These are phyloP conservation scores for Anthoceros angustus DNA, from an alignment of 225 moss, liverwort and hornwort species.

Conservation along the genomic window DNA sequence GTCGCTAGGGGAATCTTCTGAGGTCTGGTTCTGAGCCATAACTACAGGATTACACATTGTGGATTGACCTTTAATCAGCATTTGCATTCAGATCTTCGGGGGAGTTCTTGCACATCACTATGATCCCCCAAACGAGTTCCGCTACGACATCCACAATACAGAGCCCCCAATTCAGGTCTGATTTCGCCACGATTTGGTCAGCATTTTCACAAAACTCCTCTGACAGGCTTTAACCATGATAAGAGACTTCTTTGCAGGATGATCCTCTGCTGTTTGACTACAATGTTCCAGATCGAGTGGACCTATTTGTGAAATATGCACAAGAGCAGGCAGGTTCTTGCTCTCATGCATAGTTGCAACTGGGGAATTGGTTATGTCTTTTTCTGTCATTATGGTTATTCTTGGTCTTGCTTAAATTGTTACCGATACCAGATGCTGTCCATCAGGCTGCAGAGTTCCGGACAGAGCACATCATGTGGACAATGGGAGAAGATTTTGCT, in stretches of 20 bases:
- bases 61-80: background rate
- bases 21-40: slow-evolving; percentile 23
- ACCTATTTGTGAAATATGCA: slow-evolving; percentile 58
- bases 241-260: slow-evolving; percentile 38
- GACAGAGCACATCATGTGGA: slow-evolving; percentile 82
- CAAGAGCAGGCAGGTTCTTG: slow-evolving; percentile 68
- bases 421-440: background rate
- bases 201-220: background rate
- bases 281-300: slow-evolving; percentile 65
- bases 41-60: background rate
- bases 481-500: slow-evolving; percentile 92
- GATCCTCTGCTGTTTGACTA: slow-evolving; percentile 59
- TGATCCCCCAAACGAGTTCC: slow-evolving; percentile 56
- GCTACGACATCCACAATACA: slow-evolving; percentile 44
- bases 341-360: background rate
- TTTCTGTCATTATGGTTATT: background rate
- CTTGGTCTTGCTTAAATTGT: background rate
- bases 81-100: slow-evolving; percentile 47
- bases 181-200: background rate
- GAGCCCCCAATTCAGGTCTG: slow-evolving; percentile 42
- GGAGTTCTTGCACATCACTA: slow-evolving; percentile 81
- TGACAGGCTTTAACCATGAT: background rate
- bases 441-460: slow-evolving; percentile 46
- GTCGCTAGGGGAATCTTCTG: slow-evolving; percentile 69
- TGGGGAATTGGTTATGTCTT: background rate